These are phyloP conservation scores for Ceratocystis variospora DNA, from an alignment of 2,329 filamentous ascomycete genomes.

Conservation along the genomic window DNA sequence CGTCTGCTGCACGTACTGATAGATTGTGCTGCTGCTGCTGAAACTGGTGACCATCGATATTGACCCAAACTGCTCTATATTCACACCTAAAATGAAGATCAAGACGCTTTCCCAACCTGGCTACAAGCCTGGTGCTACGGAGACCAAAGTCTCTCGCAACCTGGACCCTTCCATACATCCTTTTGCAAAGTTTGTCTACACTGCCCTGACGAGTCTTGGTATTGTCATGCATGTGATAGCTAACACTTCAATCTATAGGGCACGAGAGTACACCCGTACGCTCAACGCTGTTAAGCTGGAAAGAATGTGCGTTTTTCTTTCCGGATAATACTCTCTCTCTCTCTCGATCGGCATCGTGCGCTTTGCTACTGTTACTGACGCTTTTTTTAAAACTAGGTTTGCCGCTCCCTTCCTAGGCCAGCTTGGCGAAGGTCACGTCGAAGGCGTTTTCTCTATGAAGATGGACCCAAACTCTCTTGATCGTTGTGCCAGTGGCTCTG, in stretches of 20 bases:
- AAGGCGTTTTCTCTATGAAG: conserved; percentile 66
- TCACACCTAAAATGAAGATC: conserved; percentile 35
- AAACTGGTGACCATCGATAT: not conserved
- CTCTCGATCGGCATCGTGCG: not conserved
- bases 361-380: not conserved
- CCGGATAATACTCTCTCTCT: not conserved
- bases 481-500: conserved; percentile 67
- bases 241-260: conserved; percentile 34
- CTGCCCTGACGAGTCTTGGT: not conserved
- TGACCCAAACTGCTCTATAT: not conserved
- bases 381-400: conserved; percentile 14
- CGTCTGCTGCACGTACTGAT: not conserved
- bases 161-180: conserved; percentile 77
- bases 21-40: not conserved
- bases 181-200: conserved; percentile 38
- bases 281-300: conserved; percentile 78
- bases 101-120: conserved; percentile 55
- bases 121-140: conserved; percentile 52
- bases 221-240: not conserved
- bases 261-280: conserved; percentile 52
- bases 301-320: conserved; percentile 54
- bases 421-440: conserved; percentile 79
- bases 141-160: conserved; percentile 52
- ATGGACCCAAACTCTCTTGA: conserved; percentile 65
- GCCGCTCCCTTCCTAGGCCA: conserved; percentile 61